Evolutionary conservation across 768 basidiomycete species (phyloP).

Genomic region (Boletus fagicola): DNA sequence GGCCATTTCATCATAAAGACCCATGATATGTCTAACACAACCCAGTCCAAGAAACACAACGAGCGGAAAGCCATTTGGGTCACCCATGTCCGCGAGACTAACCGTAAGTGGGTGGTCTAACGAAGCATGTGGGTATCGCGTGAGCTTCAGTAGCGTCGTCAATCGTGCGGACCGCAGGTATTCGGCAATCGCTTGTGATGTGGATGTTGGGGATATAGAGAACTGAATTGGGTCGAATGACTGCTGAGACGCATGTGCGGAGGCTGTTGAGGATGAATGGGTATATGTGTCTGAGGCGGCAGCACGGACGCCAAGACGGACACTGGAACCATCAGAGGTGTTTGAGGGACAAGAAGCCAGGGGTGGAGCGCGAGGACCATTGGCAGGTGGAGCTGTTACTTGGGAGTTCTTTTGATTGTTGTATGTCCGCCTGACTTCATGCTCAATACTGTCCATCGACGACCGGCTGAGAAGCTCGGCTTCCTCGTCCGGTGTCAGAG

Average conservation of each 20-base stretch:
- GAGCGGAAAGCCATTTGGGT: conserved; percentile 80
- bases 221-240: conserved; percentile 29
- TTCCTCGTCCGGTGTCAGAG: conserved; percentile 53
- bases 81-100: conserved; percentile 92
- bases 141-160: conserved; percentile 78
- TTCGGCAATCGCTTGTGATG: conserved; percentile 74
- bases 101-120: conserved; percentile 73
- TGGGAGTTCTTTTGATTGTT: conserved; percentile 48
- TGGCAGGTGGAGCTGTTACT: conserved; percentile 39
- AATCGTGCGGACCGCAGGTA: conserved; percentile 85
- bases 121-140: conserved; percentile 76
- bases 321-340: conserved; percentile 56
- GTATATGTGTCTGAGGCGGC: conserved; percentile 53
- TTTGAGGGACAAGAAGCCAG: conserved; percentile 39
- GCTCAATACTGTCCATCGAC: conserved; percentile 83
- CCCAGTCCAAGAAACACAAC: conserved; percentile 92
- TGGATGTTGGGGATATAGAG: conserved; percentile 49
- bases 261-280: conserved; percentile 43
- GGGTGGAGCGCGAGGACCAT: conserved; percentile 38
- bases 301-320: conserved; percentile 25
- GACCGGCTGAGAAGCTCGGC: conserved; percentile 71
- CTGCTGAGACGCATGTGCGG: conserved; percentile 22
- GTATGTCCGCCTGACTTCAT: conserved; percentile 73
- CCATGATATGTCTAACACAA: conserved; percentile 92
- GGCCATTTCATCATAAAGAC: conserved; percentile 95